phyloP scores from a whole-genome alignment of 306 rosid genomes.

The Sophora flavescens region DNA sequence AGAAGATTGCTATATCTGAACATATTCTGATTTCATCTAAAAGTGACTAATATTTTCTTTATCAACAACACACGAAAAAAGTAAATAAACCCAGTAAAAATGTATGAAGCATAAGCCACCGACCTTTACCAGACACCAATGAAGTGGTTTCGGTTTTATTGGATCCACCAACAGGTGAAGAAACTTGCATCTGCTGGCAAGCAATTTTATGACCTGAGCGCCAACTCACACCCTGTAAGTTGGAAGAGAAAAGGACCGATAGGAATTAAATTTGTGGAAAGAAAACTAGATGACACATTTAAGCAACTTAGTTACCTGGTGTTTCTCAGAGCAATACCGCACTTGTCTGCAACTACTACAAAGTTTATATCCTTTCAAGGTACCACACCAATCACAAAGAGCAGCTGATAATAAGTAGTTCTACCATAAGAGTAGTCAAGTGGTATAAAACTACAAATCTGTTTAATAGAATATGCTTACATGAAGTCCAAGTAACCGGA shows the following conservation, averaged over 20 bases:
- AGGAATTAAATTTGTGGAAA: neutral
- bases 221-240: conserved; percentile 61
- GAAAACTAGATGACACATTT: neutral
- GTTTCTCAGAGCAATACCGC: conserved; percentile 76
- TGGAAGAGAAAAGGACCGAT: neutral
- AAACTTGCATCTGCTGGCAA: conserved; percentile 54
- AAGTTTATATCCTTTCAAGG: conserved; percentile 68
- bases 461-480: conserved; percentile 7
- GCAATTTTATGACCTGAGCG: conserved; percentile 62
- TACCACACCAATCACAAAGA: conserved; percentile 80
- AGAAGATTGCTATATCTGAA: neutral
- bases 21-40: conserved; percentile 19
- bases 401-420: conserved; percentile 58
- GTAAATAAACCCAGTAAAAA: neutral
- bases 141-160: neutral
- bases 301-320: conserved; percentile 53
- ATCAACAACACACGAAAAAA: conserved; percentile 12
- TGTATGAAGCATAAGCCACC: conserved; percentile 40
- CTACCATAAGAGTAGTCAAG: conserved; percentile 23
- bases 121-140: conserved; percentile 50
- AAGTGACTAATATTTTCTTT: neutral
- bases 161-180: conserved; percentile 48
- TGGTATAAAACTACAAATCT: neutral
- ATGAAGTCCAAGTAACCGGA: neutral
- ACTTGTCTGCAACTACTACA: conserved; percentile 63